phyloP scores from a whole-genome alignment of 2,329 filamentous ascomycete species.

The Alternaria sp. region DNA sequence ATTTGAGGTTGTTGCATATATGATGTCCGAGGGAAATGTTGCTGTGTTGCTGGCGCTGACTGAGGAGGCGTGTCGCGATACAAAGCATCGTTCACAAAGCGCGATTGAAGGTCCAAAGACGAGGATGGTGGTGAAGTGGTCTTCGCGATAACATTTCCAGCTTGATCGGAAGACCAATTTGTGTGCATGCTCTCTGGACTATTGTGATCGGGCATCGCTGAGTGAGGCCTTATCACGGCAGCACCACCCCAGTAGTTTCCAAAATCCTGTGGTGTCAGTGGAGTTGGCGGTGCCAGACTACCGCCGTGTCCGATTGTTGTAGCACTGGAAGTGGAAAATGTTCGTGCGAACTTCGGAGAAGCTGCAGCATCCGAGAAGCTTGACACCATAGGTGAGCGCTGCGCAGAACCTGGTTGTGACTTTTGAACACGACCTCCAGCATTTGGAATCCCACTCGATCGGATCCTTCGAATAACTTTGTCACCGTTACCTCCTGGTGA shows the following conservation, averaged over 20 bases:
- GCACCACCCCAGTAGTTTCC: constrained; percentile 54
- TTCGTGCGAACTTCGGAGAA: constrained; percentile 55
- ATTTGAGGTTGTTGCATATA: constrained; percentile 49
- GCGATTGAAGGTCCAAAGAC: constrained; percentile 48
- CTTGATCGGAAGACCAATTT: constrained; percentile 50
- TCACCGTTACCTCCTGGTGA: constrained; percentile 51
- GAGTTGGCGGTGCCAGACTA: constrained; percentile 58
- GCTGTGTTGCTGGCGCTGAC: constrained; percentile 60
- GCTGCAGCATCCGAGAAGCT: constrained; percentile 58
- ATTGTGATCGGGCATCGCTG: constrained; percentile 47
- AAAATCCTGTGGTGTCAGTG: constrained; percentile 54
- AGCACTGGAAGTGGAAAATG: constrained; percentile 49
- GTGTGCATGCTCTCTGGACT: constrained; percentile 51
- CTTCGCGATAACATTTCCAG: constrained; percentile 41
- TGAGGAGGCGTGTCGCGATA: constrained; percentile 60
- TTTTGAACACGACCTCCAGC: constrained; percentile 58
- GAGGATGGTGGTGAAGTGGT: constrained; percentile 57
- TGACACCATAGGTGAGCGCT: constrained; percentile 57
- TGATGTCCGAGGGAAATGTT: constrained; percentile 52
- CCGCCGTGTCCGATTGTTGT: constrained; percentile 47
- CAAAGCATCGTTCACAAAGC: constrained; percentile 42
- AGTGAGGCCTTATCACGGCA: constrained; percentile 38
- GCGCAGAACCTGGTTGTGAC: constrained; percentile 53
- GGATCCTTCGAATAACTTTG: constrained; percentile 57
- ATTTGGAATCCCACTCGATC: constrained; percentile 57